These are phyloP conservation scores for Yarrowia hollandica DNA, from an alignment of 805 yeast genomes.

Conservation along the genomic window DNA sequence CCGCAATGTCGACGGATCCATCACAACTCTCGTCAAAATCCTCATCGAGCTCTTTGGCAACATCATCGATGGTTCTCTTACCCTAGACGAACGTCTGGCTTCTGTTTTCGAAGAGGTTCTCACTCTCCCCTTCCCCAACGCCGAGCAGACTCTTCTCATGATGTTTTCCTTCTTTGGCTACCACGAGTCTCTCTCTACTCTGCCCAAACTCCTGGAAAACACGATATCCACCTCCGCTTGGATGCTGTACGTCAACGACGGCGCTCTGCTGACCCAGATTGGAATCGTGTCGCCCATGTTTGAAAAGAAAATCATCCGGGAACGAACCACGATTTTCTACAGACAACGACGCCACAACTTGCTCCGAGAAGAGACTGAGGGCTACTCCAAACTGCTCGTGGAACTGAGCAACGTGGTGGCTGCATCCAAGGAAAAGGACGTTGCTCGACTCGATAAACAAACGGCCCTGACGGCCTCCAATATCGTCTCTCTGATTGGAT, in stretches of 20 bases:
- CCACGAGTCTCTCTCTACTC: conserved; percentile 20
- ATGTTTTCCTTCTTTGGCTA: conserved; percentile 5
- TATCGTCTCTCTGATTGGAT: conserved; percentile 65
- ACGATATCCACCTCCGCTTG: conserved; percentile 35
- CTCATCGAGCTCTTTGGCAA: conserved; percentile 2
- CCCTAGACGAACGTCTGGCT: conserved; percentile 1
- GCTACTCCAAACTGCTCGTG: conserved; percentile 64
- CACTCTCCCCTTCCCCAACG: conserved; percentile 13
- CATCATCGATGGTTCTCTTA: background rate
- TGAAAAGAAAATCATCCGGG: conserved; percentile 44
- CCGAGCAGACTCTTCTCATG: conserved; percentile 19
- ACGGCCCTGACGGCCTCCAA: conserved; percentile 32
- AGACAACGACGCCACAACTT: conserved; percentile 61
- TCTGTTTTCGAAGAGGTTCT: conserved; percentile 2
- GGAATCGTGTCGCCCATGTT: conserved; percentile 41
- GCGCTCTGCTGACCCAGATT: conserved; percentile 32
- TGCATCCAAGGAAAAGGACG: conserved; percentile 47
- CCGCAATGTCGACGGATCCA: background rate
- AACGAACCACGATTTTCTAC: conserved; percentile 49
- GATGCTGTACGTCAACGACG: conserved; percentile 36
- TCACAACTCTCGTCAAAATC: background rate
- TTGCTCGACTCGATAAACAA: conserved; percentile 31
- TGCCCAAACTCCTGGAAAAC: conserved; percentile 32
- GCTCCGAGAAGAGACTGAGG: conserved; percentile 73
- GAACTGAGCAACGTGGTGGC: conserved; percentile 49